phyloP scores from a whole-genome alignment of 768 basidiomycete species.

The Austroboletus festivus region DNA sequence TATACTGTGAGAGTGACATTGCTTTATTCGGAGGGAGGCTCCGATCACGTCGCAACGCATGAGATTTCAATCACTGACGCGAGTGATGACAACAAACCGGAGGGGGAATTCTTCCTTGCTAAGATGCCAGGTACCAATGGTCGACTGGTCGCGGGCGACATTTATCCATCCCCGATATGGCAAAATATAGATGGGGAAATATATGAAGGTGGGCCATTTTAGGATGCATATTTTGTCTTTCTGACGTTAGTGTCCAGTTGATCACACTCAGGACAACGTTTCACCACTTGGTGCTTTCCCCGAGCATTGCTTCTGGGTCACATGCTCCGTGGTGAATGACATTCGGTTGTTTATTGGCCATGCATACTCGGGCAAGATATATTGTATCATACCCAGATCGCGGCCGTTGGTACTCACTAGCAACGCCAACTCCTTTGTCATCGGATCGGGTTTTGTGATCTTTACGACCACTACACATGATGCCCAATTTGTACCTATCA shows the following conservation, averaged over 20 bases:
- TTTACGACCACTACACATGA: conserved; percentile 85
- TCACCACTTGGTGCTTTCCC: conserved; percentile 42
- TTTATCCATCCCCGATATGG: conserved; percentile 30
- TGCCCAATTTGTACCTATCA: conserved; percentile 62
- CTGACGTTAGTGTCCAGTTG: conserved; percentile 15
- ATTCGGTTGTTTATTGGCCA: conserved; percentile 57
- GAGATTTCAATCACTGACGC: conserved; percentile 12
- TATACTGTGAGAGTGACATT: conserved; percentile 27
- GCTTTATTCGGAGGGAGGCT: conserved; percentile 38
- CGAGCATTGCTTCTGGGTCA: conserved; percentile 55
- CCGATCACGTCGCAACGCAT: conserved; percentile 34
- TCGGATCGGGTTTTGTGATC: conserved; percentile 74
- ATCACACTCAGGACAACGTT: conserved; percentile 16
- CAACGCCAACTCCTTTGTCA: conserved; percentile 68
- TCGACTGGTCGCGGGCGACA: conserved; percentile 38
- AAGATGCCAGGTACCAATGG: conserved; percentile 42
- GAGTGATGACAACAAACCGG: not conserved
- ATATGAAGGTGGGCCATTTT: conserved; percentile 37
- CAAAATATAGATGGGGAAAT: conserved; percentile 50
- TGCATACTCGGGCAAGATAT: conserved; percentile 62
- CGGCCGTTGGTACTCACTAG: conserved; percentile 39
- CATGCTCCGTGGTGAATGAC: conserved; percentile 22
- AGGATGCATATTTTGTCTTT: not conserved
- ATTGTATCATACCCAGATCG: conserved; percentile 38
- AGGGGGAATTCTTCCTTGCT: conserved; percentile 6